Percentiles rank a stretch among this genome's conserved stretches.
These are phyloP conservation scores for Udeniomyces megalosporus DNA, from an alignment of 768 basidiomycete species.

Conservation along the genomic window DNA sequence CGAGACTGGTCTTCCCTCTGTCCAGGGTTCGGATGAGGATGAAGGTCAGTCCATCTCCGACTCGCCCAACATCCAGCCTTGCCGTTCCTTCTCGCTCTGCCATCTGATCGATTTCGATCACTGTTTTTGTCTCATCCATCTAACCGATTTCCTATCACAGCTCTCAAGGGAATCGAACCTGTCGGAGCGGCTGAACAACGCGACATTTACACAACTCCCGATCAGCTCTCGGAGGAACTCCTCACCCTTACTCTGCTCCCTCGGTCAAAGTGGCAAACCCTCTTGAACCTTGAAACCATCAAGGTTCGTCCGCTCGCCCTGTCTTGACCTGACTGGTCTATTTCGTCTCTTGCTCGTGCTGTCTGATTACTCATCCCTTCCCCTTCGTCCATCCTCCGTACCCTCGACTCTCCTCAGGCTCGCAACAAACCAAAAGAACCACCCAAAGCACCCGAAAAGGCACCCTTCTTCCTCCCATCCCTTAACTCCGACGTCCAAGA, in stretches of 20 bases:
- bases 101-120: background rate
- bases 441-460: constrained; percentile 84
- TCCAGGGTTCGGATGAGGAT: constrained; percentile 68
- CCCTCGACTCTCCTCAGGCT: constrained; percentile 40
- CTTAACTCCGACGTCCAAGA: constrained; percentile 52
- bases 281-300: constrained; percentile 91
- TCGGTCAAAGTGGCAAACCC: constrained; percentile 83
- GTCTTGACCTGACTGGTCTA: background rate
- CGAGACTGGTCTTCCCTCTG: constrained; percentile 58
- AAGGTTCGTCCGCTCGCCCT: constrained; percentile 36
- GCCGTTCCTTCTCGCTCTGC: too few species aligned
- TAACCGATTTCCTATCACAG: constrained; percentile 33
- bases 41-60: constrained; percentile 40
- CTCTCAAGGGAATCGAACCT: constrained; percentile 52
- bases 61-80: too few species aligned
- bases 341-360: background rate
- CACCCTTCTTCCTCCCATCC: constrained; percentile 93
- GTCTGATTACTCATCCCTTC: background rate
- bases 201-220: constrained; percentile 68
- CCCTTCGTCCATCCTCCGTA: background rate
- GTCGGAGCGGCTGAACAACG: constrained; percentile 41
- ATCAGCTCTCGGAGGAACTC: constrained; percentile 75
- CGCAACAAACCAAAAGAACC: constrained; percentile 94
- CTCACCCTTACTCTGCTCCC: constrained; percentile 84
- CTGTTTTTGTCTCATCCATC: background rate